Evolutionary conservation across 768 basidiomycete species (phyloP).

Genomic region (Rhizopogon sp.): DNA sequence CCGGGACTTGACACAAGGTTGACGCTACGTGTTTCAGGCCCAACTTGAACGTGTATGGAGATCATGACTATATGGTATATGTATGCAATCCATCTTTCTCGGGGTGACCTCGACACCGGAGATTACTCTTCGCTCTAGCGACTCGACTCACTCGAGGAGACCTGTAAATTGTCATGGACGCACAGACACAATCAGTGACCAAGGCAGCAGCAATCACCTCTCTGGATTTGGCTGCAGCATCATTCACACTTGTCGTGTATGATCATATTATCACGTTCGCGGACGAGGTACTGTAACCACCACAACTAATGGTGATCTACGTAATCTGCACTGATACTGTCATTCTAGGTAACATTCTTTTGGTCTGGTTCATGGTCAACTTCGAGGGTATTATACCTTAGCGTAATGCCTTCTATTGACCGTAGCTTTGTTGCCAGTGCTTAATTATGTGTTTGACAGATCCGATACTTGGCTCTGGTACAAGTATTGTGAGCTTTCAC

Average conservation of each 20-base stretch:
- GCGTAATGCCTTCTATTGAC: not conserved
- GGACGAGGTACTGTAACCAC: not conserved
- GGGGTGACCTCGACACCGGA: too few species aligned
- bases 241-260: not conserved
- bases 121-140: too few species aligned
- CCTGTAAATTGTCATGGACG: not conserved
- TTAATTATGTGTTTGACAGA: not conserved
- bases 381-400: not conserved
- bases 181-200: not conserved
- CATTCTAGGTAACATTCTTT: not conserved
- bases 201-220: not conserved
- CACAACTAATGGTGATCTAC: not conserved
- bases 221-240: not conserved
- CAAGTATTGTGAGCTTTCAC: not conserved
- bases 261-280: conserved; percentile 4
- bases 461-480: not conserved
- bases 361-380: not conserved
- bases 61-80: too few species aligned
- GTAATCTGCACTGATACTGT: too few species aligned
- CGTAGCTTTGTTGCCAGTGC: not conserved
- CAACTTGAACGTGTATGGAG: too few species aligned
- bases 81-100: too few species aligned
- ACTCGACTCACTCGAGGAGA: not conserved
- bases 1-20: too few species aligned
- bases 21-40: too few species aligned